Evolutionary conservation across 345 rosid species (phyloP).

Genomic region (Moringa oleifera): DNA sequence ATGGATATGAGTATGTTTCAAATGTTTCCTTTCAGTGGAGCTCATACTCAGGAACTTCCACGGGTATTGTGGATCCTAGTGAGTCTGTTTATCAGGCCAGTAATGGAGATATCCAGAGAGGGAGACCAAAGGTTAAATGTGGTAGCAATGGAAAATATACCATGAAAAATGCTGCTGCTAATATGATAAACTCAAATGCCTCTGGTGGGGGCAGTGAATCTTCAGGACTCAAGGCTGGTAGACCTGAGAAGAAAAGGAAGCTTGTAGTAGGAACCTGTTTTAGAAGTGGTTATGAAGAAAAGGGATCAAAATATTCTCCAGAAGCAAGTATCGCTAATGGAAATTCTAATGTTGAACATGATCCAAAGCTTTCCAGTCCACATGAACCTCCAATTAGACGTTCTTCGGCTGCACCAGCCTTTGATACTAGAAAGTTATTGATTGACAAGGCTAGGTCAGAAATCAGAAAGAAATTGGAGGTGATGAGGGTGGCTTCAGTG

Average conservation of each 20-base stretch:
- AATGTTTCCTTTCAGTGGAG: conserved; percentile 77
- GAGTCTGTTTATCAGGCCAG: conserved; percentile 49
- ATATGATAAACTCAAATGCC: conserved; percentile 23
- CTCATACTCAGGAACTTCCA: conserved; percentile 52
- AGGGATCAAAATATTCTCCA: conserved; percentile 30
- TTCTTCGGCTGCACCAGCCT: conserved; percentile 48
- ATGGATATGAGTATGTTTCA: conserved; percentile 69
- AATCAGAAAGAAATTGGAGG: conserved; percentile 60
- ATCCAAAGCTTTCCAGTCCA: conserved; percentile 39
- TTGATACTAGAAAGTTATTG: conserved; percentile 81
- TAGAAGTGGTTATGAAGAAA: conserved; percentile 55
- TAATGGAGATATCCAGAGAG: conserved; percentile 34
- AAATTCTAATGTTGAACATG: conserved; percentile 29
- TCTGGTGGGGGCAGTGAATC: conserved; percentile 29
- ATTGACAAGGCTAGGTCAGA: conserved; percentile 69
- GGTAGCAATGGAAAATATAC: conserved; percentile 48
- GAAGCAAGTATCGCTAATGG: conserved; percentile 35
- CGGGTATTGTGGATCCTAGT: conserved; percentile 49
- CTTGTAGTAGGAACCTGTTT: conserved; percentile 38
- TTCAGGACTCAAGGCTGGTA: conserved; percentile 33
- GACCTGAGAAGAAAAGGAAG: conserved; percentile 80
- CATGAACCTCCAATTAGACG: conserved; percentile 44
- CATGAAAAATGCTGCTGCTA: conserved; percentile 22
- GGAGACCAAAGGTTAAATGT: conserved; percentile 40
- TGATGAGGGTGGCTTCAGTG: conserved; percentile 45